Conservation (phyloP, 2,329 filamentous ascomycete genomes). For the Incumbomyces delicatus region DNA sequence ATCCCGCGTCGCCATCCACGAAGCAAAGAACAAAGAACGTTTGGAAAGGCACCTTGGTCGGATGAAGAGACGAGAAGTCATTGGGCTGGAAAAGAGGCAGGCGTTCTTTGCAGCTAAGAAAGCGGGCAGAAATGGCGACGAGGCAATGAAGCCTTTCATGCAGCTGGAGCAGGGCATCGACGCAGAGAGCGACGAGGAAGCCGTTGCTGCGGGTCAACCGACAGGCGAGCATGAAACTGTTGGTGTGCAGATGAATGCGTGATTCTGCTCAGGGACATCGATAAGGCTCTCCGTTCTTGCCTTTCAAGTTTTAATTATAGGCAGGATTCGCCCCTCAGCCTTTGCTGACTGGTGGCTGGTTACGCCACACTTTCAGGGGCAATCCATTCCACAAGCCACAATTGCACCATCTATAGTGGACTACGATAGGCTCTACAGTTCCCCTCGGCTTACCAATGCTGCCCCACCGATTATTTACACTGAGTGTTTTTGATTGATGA, state of each 20-base stretch:
- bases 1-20: constrained; percentile 22
- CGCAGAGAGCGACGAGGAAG: constrained; percentile 25
- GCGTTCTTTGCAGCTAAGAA: constrained; percentile 38
- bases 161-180: constrained; percentile 24
- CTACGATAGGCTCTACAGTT: background rate
- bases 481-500: constrained; percentile 1
- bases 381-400: no score
- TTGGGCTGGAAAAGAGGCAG: constrained; percentile 31
- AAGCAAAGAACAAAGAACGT: constrained; percentile 30
- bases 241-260: background rate
- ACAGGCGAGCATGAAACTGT: background rate
- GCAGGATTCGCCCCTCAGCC: no score
- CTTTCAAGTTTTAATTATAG: no score
- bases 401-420: no score
- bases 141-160: constrained; percentile 30
- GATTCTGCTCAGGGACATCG: no score
- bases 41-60: constrained; percentile 27
- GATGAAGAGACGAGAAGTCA: constrained; percentile 31
- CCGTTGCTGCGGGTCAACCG: background rate
- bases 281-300: no score
- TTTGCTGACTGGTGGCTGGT: no score
- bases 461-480: constrained; percentile 1
- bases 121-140: constrained; percentile 31
- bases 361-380: no score
- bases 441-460: background rate